Conservation (phyloP, 139 green algal genomes). For the Chlamydomonas schloesseri region DNA sequence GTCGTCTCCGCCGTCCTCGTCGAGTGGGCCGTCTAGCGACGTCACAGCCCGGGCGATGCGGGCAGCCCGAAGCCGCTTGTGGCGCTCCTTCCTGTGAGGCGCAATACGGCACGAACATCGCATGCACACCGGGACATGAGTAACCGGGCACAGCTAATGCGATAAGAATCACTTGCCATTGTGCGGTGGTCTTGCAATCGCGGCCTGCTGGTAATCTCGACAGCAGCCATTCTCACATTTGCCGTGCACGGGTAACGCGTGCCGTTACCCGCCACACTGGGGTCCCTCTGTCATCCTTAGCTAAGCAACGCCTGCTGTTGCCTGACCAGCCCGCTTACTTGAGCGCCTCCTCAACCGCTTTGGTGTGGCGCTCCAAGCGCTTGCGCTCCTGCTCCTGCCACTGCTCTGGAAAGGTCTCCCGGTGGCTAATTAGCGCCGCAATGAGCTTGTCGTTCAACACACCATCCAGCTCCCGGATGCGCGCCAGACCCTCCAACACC, state of each 20-base stretch:
- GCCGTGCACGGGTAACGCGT: too few species aligned
- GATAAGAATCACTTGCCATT: too few species aligned
- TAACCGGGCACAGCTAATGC: too few species aligned
- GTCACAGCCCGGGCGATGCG: constrained; percentile 35
- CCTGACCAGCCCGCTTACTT: constrained; percentile 46
- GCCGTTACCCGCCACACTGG: too few species aligned
- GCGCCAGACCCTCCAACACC: constrained; percentile 46
- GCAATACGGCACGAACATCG: too few species aligned
- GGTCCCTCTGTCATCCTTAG: too few species aligned
- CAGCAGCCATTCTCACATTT: too few species aligned
- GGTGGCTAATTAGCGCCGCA: constrained; percentile 42
- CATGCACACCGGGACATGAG: too few species aligned
- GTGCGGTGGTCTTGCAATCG: too few species aligned
- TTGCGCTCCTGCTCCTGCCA: constrained; percentile 40
- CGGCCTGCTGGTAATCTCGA: too few species aligned
- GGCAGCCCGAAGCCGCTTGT: constrained; percentile 45
- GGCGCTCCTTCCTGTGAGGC: constrained; percentile 41
- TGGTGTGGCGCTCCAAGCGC: constrained; percentile 29
- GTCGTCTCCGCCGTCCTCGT: too few species aligned
- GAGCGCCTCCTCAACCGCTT: constrained; percentile 46
- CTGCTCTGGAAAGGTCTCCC: constrained; percentile 52
- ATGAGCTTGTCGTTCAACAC: constrained; percentile 49
- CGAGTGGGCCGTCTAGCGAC: constrained; percentile 12
- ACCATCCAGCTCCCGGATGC: constrained; percentile 51
- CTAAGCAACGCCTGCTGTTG: too few species aligned